Percentiles rank a stretch among this genome's conserved stretches.
Conservation (phyloP, 345 rosid species). For the Melaleuca quinquenervia region DNA sequence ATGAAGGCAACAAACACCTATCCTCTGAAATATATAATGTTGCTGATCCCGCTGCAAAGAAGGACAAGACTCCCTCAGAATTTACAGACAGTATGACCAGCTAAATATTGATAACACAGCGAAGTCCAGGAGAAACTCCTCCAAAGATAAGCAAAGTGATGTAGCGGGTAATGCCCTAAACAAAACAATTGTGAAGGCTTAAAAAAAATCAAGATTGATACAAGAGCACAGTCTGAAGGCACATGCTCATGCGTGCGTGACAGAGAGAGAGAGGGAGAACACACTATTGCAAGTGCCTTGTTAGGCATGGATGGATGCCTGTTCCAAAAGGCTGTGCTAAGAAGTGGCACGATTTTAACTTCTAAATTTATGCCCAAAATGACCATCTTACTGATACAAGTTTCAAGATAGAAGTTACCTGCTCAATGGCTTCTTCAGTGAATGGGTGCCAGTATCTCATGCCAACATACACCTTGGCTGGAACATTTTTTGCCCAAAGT, state of each 20-base stretch:
- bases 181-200: background rate
- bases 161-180: background rate
- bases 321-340: background rate
- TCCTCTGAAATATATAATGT: background rate
- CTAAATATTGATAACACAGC: background rate
- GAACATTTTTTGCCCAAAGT: constrained; percentile 75
- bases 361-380: background rate
- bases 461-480: constrained; percentile 91
- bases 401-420: constrained; percentile 32
- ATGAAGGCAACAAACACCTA: background rate
- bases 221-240: background rate
- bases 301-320: background rate
- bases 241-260: background rate
- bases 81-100: background rate
- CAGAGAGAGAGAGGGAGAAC: background rate
- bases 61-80: background rate
- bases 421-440: constrained; percentile 97
- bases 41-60: background rate
- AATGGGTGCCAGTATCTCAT: constrained; percentile 99
- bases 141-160: background rate
- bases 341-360: background rate
- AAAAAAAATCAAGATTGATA: background rate
- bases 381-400: background rate
- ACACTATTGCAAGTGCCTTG: background rate
- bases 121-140: background rate